Conservation (phyloP, 192 early-diverging fungal genomes). For the Coemansia pectinata region DNA sequence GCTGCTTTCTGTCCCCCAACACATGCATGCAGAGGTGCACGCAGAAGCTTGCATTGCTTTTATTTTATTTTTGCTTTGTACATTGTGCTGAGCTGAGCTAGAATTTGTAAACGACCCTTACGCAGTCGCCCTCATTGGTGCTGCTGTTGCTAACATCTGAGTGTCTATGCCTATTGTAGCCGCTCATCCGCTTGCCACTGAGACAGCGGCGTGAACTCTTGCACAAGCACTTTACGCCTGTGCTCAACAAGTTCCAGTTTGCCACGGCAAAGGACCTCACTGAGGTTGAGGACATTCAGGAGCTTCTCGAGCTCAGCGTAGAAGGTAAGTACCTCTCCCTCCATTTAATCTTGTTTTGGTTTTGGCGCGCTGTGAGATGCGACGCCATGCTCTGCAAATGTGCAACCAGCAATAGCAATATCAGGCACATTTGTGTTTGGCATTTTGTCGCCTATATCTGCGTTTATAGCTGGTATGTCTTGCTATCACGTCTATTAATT, state of each 20-base stretch:
- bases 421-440: neutral
- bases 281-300: slow-evolving; percentile 93
- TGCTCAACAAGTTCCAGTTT: slow-evolving; percentile 87
- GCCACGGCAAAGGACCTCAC: slow-evolving; percentile 80
- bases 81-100: neutral
- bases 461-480: neutral
- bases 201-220: slow-evolving; percentile 74
- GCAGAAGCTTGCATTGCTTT: slow-evolving; percentile 1
- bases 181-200: slow-evolving; percentile 77
- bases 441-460: neutral
- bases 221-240: slow-evolving; percentile 67
- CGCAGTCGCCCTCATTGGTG: neutral
- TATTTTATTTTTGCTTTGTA: neutral
- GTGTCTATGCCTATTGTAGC: slow-evolving; percentile 29
- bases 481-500: neutral
- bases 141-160: neutral
- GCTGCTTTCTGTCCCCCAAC: neutral
- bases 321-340: slow-evolving; percentile 22
- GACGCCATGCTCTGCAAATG: neutral
- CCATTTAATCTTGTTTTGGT: neutral
- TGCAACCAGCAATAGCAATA: neutral
- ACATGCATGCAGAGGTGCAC: slow-evolving; percentile 6
- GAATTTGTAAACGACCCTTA: neutral
- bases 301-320: slow-evolving; percentile 61
- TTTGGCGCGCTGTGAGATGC: neutral